Evolutionary conservation across 202 grass and related monocot species (phyloP), one percentile per base, ranked within the genome.

Genomic region (Setaria viridis): DNA sequence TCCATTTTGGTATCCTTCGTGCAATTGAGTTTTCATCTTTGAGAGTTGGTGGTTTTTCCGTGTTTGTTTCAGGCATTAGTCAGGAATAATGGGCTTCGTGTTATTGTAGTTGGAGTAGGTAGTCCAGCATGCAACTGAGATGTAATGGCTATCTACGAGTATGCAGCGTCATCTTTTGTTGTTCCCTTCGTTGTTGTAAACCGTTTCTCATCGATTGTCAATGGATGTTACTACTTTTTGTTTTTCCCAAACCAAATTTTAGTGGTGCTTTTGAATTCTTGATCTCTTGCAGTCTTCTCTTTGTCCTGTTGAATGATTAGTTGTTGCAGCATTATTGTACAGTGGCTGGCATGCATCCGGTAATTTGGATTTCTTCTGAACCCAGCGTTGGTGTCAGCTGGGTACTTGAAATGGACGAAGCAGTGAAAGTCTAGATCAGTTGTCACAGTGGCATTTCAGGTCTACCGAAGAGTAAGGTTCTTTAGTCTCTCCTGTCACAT

Each of bases 121-220:
- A 85, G 54, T 70, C 45, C 33, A 62, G 70, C 77, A 68, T 80
- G 33, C 76, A 67, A 84, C 10, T 62, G 42, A 57, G 9, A 72
- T 78, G 80, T 75, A 80, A 85, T 81, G 76, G 45, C 77, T 80
- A 53, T 80, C 62, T 89, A 32, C 55, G 6, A 46, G 20, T 54
- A 62, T 76, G 55, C 3, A 54, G 19, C 30, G 34, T 42, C 13
- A 53, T 76, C 7, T 82, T 75, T 75, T 76, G 1, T 43, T 41
- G n/a, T 54, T 1, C 35, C 74, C 6, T 25, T 59, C 7, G 17
- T 53, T 49, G 42, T 42, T 76, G 54, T 51, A 45, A 71, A 64
- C 19, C 53, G 13, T 71, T 48, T 41, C 8, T 56, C 15, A n/a
- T 76, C n/a, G n/a, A 56, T 64, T 35, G 6, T 15, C 42, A 50